phyloP scores from a whole-genome alignment of 2,329 filamentous ascomycete genomes.

The Fusarium luffae region DNA sequence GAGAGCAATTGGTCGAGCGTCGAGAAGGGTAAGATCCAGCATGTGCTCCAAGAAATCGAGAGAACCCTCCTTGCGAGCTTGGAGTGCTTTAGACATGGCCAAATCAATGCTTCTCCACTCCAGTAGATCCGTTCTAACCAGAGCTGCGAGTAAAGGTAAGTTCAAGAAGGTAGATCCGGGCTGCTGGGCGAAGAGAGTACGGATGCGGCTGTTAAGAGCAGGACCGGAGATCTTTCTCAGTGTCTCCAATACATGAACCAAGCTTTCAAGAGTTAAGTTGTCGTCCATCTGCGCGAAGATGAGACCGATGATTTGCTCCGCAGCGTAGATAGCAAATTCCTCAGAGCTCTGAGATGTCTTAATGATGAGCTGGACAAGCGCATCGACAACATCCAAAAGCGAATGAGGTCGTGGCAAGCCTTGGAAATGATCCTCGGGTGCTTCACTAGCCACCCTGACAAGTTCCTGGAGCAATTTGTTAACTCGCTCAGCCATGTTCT shows the following conservation, averaged over 20 bases:
- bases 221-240: slow-evolving; percentile 69
- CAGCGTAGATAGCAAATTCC: slow-evolving; percentile 68
- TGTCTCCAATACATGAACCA: slow-evolving; percentile 71
- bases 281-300: slow-evolving; percentile 67
- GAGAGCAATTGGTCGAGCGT: slow-evolving; percentile 79
- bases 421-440: slow-evolving; percentile 68
- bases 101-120: slow-evolving; percentile 75
- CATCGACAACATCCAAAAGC: slow-evolving; percentile 71
- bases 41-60: slow-evolving; percentile 84
- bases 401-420: slow-evolving; percentile 69
- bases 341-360: slow-evolving; percentile 71
- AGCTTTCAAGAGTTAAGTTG: slow-evolving; percentile 68
- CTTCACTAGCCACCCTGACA: slow-evolving; percentile 63
- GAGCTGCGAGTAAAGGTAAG: slow-evolving; percentile 66
- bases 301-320: slow-evolving; percentile 67
- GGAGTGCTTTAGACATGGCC: slow-evolving; percentile 78
- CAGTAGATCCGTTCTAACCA: slow-evolving; percentile 69
- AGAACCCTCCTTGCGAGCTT: slow-evolving; percentile 75
- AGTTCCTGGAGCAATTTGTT: slow-evolving; percentile 69
- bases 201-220: slow-evolving; percentile 65
- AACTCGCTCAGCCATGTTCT: slow-evolving; percentile 64
- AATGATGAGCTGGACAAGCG: slow-evolving; percentile 70
- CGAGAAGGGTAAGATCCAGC: slow-evolving; percentile 81
- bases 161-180: slow-evolving; percentile 66
- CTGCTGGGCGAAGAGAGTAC: slow-evolving; percentile 67